Base-by-base conservation (phyloP, 1,139 yeast genomes). In the Kurtzmaniella quercitrusa region DNA sequence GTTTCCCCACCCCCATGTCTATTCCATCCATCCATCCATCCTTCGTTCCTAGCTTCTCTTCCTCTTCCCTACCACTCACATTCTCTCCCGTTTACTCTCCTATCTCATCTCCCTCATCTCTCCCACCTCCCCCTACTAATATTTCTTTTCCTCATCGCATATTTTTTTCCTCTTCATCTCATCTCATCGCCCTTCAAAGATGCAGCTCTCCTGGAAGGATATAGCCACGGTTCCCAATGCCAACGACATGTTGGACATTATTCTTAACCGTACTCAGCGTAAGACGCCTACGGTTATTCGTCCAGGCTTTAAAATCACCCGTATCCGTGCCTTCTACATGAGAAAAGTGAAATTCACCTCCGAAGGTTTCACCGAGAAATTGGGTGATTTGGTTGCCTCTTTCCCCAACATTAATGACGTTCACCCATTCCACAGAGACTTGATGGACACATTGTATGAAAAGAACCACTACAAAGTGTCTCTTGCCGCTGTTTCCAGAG, bases 201-300 rank as follows among this genome's bases (percentile, higher is more conserved):
- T 93, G 98, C 98, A 93, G 74, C 82, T 93, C 56, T 85, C 97
- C 45, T 93, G 98, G 98, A 93, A 93, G 70, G 97, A 91, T 68
- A 93, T 93, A 60, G 95, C 98, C 36, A 83, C 95, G 42, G 96
- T 93, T 51, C 95, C 98, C 42, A 84, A 84, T 54, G 74, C 95
- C 60, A 88, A 86, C 66, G 98, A 93, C 60, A 78, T 91, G 78
- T 77, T 93, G 81, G 99, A 93, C 69, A 90, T 93, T 52, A 96
- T 94, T 52, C 85, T 93, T 55, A 93, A 93, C 76, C 80, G 97
- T 63, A 93, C 99, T 1, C 99, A 93, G 73, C 82, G 99, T 71
- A 93, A 93, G 70, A 93, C 98, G 3, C 98, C 98, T 42, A 93
- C 98, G 11, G 97, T 94, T 48, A 88, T 93, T 55, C 84, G 98